These are phyloP conservation scores for Diospyros kaki DNA, from an alignment of 148 eudicot species.

Conservation along the genomic window DNA sequence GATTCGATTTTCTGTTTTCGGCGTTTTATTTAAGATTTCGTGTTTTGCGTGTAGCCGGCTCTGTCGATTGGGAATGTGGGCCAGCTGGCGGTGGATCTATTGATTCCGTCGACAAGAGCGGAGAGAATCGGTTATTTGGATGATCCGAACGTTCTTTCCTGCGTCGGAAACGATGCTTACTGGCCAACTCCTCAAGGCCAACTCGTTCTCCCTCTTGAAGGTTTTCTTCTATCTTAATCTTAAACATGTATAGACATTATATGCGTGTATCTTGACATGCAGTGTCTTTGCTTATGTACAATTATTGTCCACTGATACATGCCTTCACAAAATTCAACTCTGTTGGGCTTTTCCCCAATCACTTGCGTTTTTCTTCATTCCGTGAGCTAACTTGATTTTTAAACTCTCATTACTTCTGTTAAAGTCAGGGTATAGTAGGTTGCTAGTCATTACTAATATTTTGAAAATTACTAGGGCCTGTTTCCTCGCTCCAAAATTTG, in stretches of 20 bases:
- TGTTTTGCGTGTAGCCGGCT: conserved; percentile 57
- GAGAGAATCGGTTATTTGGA: conserved; percentile 73
- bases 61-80: conserved; percentile 94
- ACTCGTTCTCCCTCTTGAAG: conserved; percentile 86
- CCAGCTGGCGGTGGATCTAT: conserved; percentile 81
- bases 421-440: too few species aligned
- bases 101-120: conserved; percentile 57
- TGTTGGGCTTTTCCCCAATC: too few species aligned
- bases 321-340: too few species aligned
- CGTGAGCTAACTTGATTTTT: too few species aligned
- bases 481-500: too few species aligned
- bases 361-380: too few species aligned
- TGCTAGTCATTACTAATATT: too few species aligned
- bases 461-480: too few species aligned
- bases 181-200: conserved; percentile 60
- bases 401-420: too few species aligned
- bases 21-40: background rate
- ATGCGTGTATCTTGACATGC: too few species aligned
- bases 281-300: background rate
- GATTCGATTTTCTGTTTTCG: background rate
- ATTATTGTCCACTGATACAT: too few species aligned
- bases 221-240: conserved; percentile 23
- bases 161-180: conserved; percentile 92
- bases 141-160: conserved; percentile 80
- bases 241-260: background rate